These are phyloP conservation scores for Cardamine resedifolia DNA, from an alignment of 345 rosid species.

Conservation along the genomic window DNA sequence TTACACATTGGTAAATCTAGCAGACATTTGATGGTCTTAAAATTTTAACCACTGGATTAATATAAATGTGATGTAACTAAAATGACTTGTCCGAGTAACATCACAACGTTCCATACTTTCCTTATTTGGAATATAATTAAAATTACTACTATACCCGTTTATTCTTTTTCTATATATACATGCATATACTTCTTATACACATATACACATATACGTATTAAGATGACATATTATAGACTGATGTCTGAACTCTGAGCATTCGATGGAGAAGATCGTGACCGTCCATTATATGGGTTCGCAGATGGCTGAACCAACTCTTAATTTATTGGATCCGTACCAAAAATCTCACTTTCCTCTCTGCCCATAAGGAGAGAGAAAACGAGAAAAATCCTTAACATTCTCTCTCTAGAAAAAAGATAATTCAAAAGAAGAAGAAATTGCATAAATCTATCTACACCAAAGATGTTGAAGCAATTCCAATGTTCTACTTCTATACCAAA, in stretches of 20 bases:
- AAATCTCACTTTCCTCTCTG: slow-evolving; percentile 33
- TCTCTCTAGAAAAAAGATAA: slow-evolving; percentile 13
- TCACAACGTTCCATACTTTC: slow-evolving; percentile 43
- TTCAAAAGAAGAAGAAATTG: slow-evolving; percentile 31
- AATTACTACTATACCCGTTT: slow-evolving; percentile 6
- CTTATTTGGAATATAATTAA: slow-evolving; percentile 41
- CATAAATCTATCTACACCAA: slow-evolving; percentile 50
- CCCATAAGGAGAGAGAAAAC: slow-evolving; percentile 28
- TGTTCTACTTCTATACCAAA: slow-evolving; percentile 31
- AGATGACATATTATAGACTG: slow-evolving; percentile 24
- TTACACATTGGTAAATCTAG: slow-evolving; percentile 43
- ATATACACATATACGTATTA: neutral
- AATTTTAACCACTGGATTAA: slow-evolving; percentile 31
- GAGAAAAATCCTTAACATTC: slow-evolving; percentile 31
- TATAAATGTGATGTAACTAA: slow-evolving; percentile 30
- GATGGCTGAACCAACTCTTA: slow-evolving; percentile 20
- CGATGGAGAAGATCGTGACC: slow-evolving; percentile 44
- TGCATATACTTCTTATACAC: neutral
- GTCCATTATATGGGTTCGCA: slow-evolving; percentile 42
- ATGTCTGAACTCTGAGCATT: slow-evolving; percentile 18
- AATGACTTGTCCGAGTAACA: slow-evolving; percentile 36
- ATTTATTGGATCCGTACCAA: slow-evolving; percentile 54
- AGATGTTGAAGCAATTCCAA: slow-evolving; percentile 46
- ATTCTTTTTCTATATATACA: neutral
- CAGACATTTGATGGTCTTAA: slow-evolving; percentile 15